Evolutionary conservation across 441 rosid genomes (phyloP).

Genomic region (Adansonia madagascariensis): DNA sequence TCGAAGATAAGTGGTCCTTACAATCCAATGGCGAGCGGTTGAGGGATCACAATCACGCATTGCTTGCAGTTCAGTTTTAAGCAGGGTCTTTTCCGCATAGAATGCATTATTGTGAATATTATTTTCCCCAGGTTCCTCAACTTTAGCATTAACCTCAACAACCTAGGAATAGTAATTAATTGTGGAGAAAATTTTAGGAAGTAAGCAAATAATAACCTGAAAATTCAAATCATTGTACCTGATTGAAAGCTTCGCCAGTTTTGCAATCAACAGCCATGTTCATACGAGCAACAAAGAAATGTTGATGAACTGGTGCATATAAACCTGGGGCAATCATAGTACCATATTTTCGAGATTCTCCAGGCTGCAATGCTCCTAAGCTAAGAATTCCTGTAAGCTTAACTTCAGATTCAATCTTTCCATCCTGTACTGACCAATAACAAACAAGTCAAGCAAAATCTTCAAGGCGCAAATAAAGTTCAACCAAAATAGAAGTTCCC

Average conservation of each 20-base stretch:
- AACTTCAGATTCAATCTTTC: slow-evolving; percentile 57
- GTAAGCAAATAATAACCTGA: not conserved
- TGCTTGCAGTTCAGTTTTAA: slow-evolving; percentile 48
- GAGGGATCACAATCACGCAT: slow-evolving; percentile 56
- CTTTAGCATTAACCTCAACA: slow-evolving; percentile 52
- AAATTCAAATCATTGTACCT: slow-evolving; percentile 28
- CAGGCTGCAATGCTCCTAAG: slow-evolving; percentile 53
- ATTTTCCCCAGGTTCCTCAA: slow-evolving; percentile 54
- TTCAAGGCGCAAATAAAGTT: not conserved
- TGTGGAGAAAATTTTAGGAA: slow-evolving; percentile 8
- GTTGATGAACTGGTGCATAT: slow-evolving; percentile 58
- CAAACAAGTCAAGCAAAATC: not conserved
- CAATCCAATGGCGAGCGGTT: slow-evolving; percentile 57
- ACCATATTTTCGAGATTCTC: slow-evolving; percentile 52
- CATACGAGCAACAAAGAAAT: slow-evolving; percentile 58
- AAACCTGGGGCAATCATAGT: slow-evolving; percentile 56
- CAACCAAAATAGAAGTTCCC: not conserved
- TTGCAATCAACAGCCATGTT: slow-evolving; percentile 59
- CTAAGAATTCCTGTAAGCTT: slow-evolving; percentile 57
- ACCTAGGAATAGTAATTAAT: slow-evolving; percentile 30
- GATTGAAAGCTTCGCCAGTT: slow-evolving; percentile 55
- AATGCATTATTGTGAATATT: slow-evolving; percentile 57
- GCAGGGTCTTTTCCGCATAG: slow-evolving; percentile 51
- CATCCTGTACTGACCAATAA: slow-evolving; percentile 39
- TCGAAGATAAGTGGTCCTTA: slow-evolving; percentile 30